These are phyloP conservation scores for Penicillium sp. DNA, from an alignment of 2,329 filamentous ascomycete genomes.

Conservation along the genomic window DNA sequence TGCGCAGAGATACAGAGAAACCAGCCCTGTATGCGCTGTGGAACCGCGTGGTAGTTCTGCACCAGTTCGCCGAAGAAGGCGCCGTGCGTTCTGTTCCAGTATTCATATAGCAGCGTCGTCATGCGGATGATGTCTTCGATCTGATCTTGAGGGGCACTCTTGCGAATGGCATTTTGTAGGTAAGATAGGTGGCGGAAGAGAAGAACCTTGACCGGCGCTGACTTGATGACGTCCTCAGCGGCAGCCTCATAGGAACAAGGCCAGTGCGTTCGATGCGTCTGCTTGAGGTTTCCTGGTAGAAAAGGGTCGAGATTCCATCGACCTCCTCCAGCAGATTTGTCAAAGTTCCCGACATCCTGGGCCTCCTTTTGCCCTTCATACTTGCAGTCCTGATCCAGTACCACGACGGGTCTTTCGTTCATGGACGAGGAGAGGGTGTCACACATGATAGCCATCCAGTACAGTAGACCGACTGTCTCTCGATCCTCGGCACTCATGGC, in stretches of 20 bases:
- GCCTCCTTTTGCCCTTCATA: neutral
- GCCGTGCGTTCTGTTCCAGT: neutral
- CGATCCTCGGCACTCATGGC: neutral
- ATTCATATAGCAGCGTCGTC: neutral
- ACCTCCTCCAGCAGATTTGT: too few relatives aligned
- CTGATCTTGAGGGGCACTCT: neutral
- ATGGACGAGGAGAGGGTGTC: neutral
- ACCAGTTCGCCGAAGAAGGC: neutral
- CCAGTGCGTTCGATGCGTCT: neutral
- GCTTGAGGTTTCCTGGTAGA: neutral
- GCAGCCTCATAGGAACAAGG: neutral
- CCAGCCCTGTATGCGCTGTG: neutral
- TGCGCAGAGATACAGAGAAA: neutral
- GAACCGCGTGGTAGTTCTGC: neutral
- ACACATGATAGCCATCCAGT: neutral
- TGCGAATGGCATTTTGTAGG: neutral
- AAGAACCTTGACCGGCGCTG: neutral
- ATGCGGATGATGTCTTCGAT: neutral
- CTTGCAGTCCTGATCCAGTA: neutral
- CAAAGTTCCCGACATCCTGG: neutral
- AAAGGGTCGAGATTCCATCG: neutral
- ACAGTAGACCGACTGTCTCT: neutral
- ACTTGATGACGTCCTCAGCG: neutral
- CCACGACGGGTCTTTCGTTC: neutral
- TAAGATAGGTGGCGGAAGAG: neutral